Conservation (phyloP, 2,329 filamentous ascomycete species). For the Penicillium sp. region DNA sequence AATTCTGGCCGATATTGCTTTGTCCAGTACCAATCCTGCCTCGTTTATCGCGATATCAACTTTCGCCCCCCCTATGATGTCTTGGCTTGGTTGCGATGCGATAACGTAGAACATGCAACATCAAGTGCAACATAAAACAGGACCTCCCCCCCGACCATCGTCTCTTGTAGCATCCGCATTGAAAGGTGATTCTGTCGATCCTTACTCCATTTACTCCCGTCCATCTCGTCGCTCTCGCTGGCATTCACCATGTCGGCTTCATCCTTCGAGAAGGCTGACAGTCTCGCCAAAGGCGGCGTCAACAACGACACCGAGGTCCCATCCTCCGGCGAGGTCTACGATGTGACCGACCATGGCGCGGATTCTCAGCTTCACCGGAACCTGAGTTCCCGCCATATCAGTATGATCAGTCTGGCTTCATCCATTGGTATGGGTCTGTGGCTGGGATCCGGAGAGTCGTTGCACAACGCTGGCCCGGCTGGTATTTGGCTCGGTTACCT, state of each 20-base stretch:
- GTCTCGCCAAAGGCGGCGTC: neutral
- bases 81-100: too few relatives aligned
- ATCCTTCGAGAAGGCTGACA: neutral
- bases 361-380: constrained; percentile 3
- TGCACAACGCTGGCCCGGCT: constrained; percentile 6
- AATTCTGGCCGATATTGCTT: too few relatives aligned
- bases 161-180: too few relatives aligned
- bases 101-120: too few relatives aligned
- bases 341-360: constrained; percentile 5
- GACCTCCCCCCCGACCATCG: too few relatives aligned
- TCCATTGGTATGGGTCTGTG: constrained; percentile 9
- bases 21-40: too few relatives aligned
- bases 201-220: too few relatives aligned
- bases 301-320: neutral
- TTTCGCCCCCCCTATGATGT: too few relatives aligned
- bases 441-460: constrained; percentile 5
- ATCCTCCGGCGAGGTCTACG: neutral
- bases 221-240: neutral
- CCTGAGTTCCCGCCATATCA: constrained; percentile 6
- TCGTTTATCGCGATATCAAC: too few relatives aligned
- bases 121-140: too few relatives aligned
- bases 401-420: constrained; percentile 7
- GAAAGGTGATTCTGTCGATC: too few relatives aligned
- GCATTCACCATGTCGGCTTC: neutral
- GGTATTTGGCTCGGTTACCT: constrained; percentile 8